These are phyloP conservation scores for Myxozyma vanderwaltii DNA, from an alignment of 805 yeast species.

Conservation along the genomic window DNA sequence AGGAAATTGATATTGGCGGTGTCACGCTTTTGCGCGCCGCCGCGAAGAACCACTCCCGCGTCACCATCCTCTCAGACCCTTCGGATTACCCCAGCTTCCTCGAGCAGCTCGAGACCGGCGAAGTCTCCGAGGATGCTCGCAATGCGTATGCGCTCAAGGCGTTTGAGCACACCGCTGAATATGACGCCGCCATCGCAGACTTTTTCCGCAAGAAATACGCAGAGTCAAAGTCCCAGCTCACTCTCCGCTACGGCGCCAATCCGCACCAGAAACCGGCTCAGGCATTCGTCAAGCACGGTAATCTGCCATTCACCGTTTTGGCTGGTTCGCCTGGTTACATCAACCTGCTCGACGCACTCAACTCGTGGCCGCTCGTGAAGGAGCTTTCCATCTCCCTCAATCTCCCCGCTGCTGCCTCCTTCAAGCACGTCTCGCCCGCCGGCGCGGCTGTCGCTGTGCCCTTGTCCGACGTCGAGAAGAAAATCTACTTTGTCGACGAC, in stretches of 20 bases:
- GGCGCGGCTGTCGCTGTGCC: constrained; percentile 98
- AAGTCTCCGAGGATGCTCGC: constrained; percentile 70
- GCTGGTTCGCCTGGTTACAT: constrained; percentile 97
- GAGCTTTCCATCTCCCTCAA: constrained; percentile 92
- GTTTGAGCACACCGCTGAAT: constrained; percentile 97
- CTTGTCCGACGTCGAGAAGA: constrained; percentile 84
- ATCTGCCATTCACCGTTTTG: constrained; percentile 90
- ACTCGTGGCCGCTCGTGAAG: constrained; percentile 98
- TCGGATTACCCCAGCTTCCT: constrained; percentile 85
- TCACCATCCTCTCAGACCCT: constrained; percentile 93
- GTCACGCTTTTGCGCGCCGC: constrained; percentile 97
- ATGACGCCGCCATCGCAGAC: constrained; percentile 93
- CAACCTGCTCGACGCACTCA: constrained; percentile 92
- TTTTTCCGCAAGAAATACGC: constrained; percentile 97
- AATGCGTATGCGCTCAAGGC: constrained; percentile 84
- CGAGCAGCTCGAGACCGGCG: constrained; percentile 72
- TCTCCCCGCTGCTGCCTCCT: constrained; percentile 98
- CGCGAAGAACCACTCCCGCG: constrained; percentile 97
- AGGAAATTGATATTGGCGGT: constrained; percentile 98
- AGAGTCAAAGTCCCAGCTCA: constrained; percentile 84
- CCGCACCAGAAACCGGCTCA: constrained; percentile 99
- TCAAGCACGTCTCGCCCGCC: constrained; percentile 98
- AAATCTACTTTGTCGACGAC: constrained; percentile 91
- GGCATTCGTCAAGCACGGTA: constrained; percentile 84
- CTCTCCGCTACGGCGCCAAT: constrained; percentile 97